phyloP scores from a whole-genome alignment of 768 basidiomycete species.

The Chiua virens region DNA sequence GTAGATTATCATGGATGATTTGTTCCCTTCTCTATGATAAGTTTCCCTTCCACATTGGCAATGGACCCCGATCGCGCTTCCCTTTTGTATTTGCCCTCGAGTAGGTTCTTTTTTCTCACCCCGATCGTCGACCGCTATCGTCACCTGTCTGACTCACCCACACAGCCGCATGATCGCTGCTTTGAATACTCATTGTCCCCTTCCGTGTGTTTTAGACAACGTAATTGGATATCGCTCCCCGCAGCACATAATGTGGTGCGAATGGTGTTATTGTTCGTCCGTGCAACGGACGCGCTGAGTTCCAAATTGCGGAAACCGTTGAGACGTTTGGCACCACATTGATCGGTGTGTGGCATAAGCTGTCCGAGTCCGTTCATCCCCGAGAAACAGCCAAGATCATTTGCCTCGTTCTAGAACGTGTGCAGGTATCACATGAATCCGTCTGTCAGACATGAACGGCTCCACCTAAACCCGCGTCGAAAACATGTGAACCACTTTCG shows the following conservation, averaged over 20 bases:
- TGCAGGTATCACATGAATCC: too few relatives aligned
- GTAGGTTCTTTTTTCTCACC: constrained; percentile 23
- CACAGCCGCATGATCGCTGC: constrained; percentile 24
- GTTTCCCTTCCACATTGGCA: constrained; percentile 8
- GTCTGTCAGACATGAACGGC: too few relatives aligned
- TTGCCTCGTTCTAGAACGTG: too few relatives aligned
- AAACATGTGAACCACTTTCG: too few relatives aligned
- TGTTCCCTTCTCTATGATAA: constrained; percentile 15
- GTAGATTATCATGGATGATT: constrained; percentile 11
- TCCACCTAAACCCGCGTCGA: too few relatives aligned
- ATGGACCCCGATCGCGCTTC: constrained; percentile 19
- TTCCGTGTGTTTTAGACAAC: too few relatives aligned
- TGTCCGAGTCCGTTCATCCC: not conserved
- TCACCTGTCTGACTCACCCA: constrained; percentile 13
- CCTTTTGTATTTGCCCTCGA: constrained; percentile 1
- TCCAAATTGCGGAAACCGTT: not conserved
- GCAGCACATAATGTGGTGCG: not conserved
- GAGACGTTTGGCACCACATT: not conserved
- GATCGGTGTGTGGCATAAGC: not conserved
- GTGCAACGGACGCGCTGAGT: constrained; percentile 15
- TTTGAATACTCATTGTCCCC: not conserved
- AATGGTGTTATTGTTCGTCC: too few relatives aligned
- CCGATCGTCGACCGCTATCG: constrained; percentile 10
- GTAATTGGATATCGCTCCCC: too few relatives aligned
- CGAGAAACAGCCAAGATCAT: not conserved